Conservation (phyloP, 805 yeast genomes). For the Nakazawaea pomicola region DNA sequence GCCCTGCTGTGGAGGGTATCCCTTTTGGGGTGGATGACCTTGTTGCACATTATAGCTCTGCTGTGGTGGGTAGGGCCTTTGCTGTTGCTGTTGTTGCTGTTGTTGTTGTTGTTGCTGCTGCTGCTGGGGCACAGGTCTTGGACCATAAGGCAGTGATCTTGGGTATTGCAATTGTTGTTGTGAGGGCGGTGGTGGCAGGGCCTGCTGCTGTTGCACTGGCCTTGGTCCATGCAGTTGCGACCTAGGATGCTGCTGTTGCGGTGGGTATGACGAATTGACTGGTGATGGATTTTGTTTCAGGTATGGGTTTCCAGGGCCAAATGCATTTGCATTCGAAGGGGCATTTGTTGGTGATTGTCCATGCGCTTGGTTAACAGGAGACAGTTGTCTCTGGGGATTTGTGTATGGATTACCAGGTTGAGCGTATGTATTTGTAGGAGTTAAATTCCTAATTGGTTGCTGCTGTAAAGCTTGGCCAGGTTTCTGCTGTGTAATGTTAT, state of each 20-base stretch:
- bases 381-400: constrained; percentile 5
- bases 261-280: constrained; percentile 9
- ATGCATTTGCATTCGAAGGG: too few relatives aligned
- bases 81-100: constrained; percentile 4
- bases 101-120: constrained; percentile 3
- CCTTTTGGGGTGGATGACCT: background rate
- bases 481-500: constrained; percentile 20
- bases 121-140: constrained; percentile 7
- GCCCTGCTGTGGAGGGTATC: constrained; percentile 7
- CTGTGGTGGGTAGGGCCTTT: constrained; percentile 6
- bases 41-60: too few relatives aligned
- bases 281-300: background rate
- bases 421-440: background rate
- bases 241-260: constrained; percentile 9
- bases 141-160: constrained; percentile 15
- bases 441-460: constrained; percentile 7
- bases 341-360: constrained; percentile 11
- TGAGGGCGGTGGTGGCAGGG: constrained; percentile 15
- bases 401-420: constrained; percentile 4
- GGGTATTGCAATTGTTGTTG: constrained; percentile 16
- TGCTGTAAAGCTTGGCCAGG: constrained; percentile 12
- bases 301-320: too few relatives aligned
- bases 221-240: constrained; percentile 5
- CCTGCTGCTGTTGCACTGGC: constrained; percentile 12
- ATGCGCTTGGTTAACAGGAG: constrained; percentile 3